Base-by-base conservation (phyloP, 345 rosid species). In the Bretschneidera sinensis region DNA sequence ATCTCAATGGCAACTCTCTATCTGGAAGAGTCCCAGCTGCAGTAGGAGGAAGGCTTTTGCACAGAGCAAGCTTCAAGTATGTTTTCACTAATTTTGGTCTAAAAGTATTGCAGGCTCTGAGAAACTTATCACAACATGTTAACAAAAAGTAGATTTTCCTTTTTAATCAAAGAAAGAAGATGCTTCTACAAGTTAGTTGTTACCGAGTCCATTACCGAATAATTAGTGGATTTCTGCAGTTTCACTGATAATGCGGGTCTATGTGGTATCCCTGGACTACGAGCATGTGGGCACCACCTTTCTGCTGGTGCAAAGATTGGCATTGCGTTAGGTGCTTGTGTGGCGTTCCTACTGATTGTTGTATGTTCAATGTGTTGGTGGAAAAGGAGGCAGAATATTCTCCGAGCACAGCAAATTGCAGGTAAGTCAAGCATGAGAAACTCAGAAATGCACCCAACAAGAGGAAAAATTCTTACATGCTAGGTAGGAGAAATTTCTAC, bases 221-320 rank as follows among this genome's bases (percentile, higher is more conserved):
- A 75, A 61, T 51, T 58, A 52, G 57, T 24, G 19, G 50, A 35
- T 66, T 31, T 67, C 21, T 79, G 77, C 86, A 95, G 99, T 77
- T 86, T 95, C 69, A 95, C 99, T 0, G 98, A 88, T 71, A 95
- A 95, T 75, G 71, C 85, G 48, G 95, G 99, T 51, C 87, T 95
- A 34, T 95, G 99, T 31, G 99, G 99, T 31, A 88, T 91, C 67
- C 99, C 99, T 0, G 99, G 99, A 24, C 84, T 95, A 56, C 94
- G 66, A 23, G 56, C 87, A 0, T 95, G 99, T 18, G 94, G 96
- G 7, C 85, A 84, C 24, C 96, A 83, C 52, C 81, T 91, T 35
- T 76, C 97, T 50, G 80, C 87, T 0, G 80, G 96, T 60, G 94
- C 87, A 15, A 91, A 91, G 81, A 73, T 85, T 31, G 98, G 98